Evolutionary conservation across 2,329 filamentous ascomycete genomes (phyloP).

Genomic region (Tothia fuscella): DNA sequence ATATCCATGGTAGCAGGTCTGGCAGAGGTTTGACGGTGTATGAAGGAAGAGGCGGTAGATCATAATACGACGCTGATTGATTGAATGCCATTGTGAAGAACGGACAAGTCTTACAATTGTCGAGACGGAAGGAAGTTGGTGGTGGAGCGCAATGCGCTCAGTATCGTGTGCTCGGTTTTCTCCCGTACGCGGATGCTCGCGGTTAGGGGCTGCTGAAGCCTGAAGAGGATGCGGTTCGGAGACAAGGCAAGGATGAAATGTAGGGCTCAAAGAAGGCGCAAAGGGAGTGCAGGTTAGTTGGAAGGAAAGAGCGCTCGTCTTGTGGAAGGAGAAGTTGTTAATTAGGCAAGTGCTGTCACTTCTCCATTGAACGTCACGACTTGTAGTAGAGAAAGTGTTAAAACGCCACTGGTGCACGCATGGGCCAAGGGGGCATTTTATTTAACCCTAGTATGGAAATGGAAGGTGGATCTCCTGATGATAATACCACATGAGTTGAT

Average conservation of each 20-base stretch:
- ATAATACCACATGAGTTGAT: no score
- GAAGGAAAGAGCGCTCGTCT: neutral
- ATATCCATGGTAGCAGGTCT: constrained; percentile 62
- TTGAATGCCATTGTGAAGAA: constrained; percentile 8
- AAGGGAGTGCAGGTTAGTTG: no score
- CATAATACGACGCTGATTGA: constrained; percentile 39
- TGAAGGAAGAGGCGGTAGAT: constrained; percentile 73
- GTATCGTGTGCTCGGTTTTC: neutral
- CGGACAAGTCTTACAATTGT: constrained; percentile 1
- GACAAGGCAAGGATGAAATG: no score
- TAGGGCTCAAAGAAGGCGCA: no score
- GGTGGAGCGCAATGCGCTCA: constrained; percentile 2
- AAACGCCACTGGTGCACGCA: neutral
- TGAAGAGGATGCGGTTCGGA: no score
- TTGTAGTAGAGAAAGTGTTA: neutral
- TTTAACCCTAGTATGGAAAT: no score
- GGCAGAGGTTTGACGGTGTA: constrained; percentile 61
- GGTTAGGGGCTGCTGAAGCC: no score
- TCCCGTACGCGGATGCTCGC: neutral
- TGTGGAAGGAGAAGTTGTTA: neutral
- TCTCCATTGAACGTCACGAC: neutral
- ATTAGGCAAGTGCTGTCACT: neutral
- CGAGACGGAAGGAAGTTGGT: neutral
- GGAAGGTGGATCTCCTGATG: no score
- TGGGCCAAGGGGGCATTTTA: neutral